These are phyloP conservation scores for Umbilicaria muhlenbergii DNA, from an alignment of 495 filamentous ascomycete species.

Conservation along the genomic window DNA sequence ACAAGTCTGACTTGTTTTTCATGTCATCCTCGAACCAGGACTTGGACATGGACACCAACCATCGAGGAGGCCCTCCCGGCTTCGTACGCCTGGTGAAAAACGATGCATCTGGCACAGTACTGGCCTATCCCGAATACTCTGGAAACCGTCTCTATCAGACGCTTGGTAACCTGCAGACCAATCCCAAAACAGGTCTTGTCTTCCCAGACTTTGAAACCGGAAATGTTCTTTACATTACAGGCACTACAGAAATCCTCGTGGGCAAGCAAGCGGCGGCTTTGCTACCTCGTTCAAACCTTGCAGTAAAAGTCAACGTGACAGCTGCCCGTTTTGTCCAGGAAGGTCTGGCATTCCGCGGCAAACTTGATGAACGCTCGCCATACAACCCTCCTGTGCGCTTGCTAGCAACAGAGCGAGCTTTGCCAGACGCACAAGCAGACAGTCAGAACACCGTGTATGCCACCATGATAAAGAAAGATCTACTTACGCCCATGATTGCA, in stretches of 20 bases:
- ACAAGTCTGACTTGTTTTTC: constrained; percentile 60
- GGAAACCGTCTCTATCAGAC: constrained; percentile 74
- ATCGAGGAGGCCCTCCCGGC: constrained; percentile 58
- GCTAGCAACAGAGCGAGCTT: constrained; percentile 30
- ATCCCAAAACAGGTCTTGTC: constrained; percentile 45
- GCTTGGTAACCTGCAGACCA: constrained; percentile 54
- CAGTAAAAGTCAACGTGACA: constrained; percentile 45
- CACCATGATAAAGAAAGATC: constrained; percentile 33
- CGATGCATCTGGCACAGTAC: constrained; percentile 24
- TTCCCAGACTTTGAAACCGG: constrained; percentile 59
- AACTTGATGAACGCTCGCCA: constrained; percentile 39
- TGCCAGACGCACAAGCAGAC: constrained; percentile 10
- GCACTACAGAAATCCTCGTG: constrained; percentile 44
- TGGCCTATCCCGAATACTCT: constrained; percentile 68
- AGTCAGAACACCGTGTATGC: constrained; percentile 23
- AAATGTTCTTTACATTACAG: constrained; percentile 56
- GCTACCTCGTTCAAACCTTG: constrained; percentile 55
- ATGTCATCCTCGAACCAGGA: constrained; percentile 46
- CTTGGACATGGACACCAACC: constrained; percentile 70
- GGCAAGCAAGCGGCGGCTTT: constrained; percentile 40
- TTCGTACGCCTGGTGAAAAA: constrained; percentile 54
- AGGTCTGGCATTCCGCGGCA: constrained; percentile 52
- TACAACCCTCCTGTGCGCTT: constrained; percentile 55
- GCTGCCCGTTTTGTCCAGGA: constrained; percentile 44
- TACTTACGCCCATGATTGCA: constrained; percentile 46